Evolutionary conservation across 1,284 basidiomycete genomes (phyloP), one percentile per base, ranked within the genome.

Genomic region (Fistulinella cinereoalba): DNA sequence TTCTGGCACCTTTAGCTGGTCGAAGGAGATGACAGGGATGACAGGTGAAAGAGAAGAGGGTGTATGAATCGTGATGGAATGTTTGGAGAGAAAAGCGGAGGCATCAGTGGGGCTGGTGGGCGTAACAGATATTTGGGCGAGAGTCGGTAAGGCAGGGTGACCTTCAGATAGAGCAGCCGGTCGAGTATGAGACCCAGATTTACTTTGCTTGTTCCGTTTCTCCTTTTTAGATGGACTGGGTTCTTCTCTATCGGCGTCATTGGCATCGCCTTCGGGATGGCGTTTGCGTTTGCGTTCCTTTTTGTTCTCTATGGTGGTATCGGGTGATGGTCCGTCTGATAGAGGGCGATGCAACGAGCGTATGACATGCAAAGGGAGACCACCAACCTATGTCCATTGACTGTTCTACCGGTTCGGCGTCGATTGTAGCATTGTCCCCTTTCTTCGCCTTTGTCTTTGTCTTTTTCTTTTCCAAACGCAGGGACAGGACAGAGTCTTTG

Each of bases 1-100:
- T 5, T 73, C 67, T 13, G 87, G 82, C 45, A 96, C 77, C 32
- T 81, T 73, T 1, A 93, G 76, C 53, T 88, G 82, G 37, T 78
- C 70, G 66, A 99, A 97, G 9, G 82, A 77, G 38, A 91, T 76
- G 50, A 93, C 74, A n/a, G 94, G 92, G 6, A 74, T 73, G 54
- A 84, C 74, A 2, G 72, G 55, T 3, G 69, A 52, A 37, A 72
- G 60, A 55, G 70, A 64, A 38, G 73, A 55, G 22, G 79, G 73
- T 42, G 75, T 70, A 56, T 81, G 80, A 43, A 96, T 83, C 11
- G 83, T 86, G 57, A 97, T 83, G 28, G 76, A 75, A 66, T 96
- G 82, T 53, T 81, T 81, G 33, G 69, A 60, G 28, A 95, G 75
- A 72, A 85, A 97, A 1, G 76, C 74, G 25, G 75, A 71, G 29